A percentile compares a stretch with the other conserved stretches of the same genome.
Conservation (phyloP, 129 eudicot genomes). For the Lactuca sativa region DNA sequence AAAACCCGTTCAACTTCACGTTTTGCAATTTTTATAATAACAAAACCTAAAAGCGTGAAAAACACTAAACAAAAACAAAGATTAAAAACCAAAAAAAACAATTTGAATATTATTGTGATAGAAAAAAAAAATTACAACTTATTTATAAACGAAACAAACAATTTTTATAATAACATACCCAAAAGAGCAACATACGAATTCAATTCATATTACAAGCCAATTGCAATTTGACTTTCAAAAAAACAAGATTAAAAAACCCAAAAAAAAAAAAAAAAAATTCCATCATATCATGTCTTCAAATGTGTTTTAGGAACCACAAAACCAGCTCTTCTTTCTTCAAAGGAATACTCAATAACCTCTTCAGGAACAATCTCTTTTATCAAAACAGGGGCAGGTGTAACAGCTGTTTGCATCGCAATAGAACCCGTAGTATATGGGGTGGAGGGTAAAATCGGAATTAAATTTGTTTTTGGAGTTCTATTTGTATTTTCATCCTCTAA, state of each 20-base stretch:
- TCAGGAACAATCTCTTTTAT: no score
- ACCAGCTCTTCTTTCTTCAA: constrained; percentile 88
- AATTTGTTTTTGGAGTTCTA: constrained; percentile 50
- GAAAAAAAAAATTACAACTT: no score
- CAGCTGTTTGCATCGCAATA: constrained; percentile 61
- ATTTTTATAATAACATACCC: neutral
- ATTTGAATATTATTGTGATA: no score
- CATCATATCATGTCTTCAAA: constrained; percentile 35
- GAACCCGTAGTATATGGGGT: constrained; percentile 51
- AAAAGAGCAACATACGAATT: neutral
- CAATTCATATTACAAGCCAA: constrained; percentile 42
- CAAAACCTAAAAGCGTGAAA: no score
- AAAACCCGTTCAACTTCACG: no score
- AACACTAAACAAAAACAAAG: no score
- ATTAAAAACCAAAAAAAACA: no score
- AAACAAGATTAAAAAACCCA: neutral
- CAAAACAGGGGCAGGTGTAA: constrained; percentile 52
- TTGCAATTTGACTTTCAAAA: constrained; percentile 48
- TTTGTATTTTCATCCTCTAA: constrained; percentile 67
- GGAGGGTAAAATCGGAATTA: constrained; percentile 36
- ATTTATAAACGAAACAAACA: neutral
- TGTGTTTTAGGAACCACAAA: constrained; percentile 54
- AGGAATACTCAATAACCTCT: constrained; percentile 77
- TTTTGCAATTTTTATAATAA: no score
- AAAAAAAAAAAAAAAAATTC: neutral